phyloP scores from a whole-genome alignment of 108 stramenopile species.

The Licmophora abbreviata region DNA sequence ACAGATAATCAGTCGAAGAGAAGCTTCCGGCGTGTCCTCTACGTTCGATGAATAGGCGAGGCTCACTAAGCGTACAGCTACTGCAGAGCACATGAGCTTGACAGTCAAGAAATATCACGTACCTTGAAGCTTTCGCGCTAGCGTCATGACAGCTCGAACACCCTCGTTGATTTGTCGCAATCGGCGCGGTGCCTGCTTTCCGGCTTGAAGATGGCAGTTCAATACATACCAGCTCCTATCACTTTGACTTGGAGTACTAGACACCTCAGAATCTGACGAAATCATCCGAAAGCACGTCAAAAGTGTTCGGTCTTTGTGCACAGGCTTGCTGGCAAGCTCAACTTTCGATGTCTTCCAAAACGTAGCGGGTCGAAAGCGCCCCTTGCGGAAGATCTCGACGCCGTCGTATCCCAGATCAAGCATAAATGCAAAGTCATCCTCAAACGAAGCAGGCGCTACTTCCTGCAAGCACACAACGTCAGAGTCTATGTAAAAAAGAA shows the following conservation, averaged over 20 bases:
- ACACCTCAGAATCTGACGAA: not conserved
- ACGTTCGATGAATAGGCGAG: not conserved
- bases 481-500: slow-evolving; percentile 47
- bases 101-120: not conserved
- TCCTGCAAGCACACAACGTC: slow-evolving; percentile 91
- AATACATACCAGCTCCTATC: slow-evolving; percentile 61
- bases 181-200: slow-evolving; percentile 66
- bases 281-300: slow-evolving; percentile 62
- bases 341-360: slow-evolving; percentile 81
- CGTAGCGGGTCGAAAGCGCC: slow-evolving; percentile 81
- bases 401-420: slow-evolving; percentile 58
- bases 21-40: slow-evolving; percentile 27
- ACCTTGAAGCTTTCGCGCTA: slow-evolving; percentile 56
- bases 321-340: slow-evolving; percentile 57
- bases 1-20: slow-evolving; percentile 60
- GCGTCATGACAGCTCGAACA: slow-evolving; percentile 56
- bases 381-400: slow-evolving; percentile 67
- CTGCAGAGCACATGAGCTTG: not conserved
- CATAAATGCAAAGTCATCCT: slow-evolving; percentile 86
- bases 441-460: slow-evolving; percentile 77
- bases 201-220: slow-evolving; percentile 91
- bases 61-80: not conserved
- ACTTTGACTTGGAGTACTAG: not conserved
- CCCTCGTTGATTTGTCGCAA: slow-evolving; percentile 83
- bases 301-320: slow-evolving; percentile 83